Percentiles rank a stretch among this genome's conserved stretches.
phyloP scores from a whole-genome alignment of 768 basidiomycete genomes.

The Pleurotus sapidus region DNA sequence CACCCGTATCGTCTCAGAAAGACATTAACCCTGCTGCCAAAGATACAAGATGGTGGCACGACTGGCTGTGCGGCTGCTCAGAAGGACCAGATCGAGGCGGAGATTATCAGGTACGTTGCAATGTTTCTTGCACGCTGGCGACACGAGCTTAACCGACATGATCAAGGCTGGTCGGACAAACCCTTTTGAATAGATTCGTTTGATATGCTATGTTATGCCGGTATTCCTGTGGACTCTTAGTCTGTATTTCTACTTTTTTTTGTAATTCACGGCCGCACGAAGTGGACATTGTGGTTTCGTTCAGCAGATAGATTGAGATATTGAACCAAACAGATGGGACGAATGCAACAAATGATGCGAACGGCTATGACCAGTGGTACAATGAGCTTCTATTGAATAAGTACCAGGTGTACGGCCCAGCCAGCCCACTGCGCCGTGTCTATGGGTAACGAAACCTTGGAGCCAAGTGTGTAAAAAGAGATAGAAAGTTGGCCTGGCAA shows the following conservation, averaged over 20 bases:
- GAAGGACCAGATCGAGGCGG: constrained; percentile 75
- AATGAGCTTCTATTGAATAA: too few relatives aligned
- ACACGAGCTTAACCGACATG: constrained; percentile 1
- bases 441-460: neutral
- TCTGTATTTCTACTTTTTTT: neutral
- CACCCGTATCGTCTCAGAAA: constrained; percentile 16
- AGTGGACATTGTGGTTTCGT: neutral
- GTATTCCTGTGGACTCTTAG: neutral
- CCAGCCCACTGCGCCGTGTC: neutral
- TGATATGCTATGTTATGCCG: neutral
- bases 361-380: too few relatives aligned
- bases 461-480: neutral
- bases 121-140: neutral
- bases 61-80: constrained; percentile 79
- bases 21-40: constrained; percentile 28
- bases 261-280: neutral
- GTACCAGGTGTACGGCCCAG: too few relatives aligned
- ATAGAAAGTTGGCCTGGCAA: neutral
- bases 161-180: constrained; percentile 74
- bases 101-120: constrained; percentile 57
- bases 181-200: constrained; percentile 41
- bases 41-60: constrained; percentile 75
- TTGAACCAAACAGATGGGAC: too few relatives aligned
- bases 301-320: neutral
- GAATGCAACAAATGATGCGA: too few relatives aligned